A percentile compares a stretch with the other conserved stretches of the same genome.
Evolutionary conservation across 345 rosid species (phyloP).

Genomic region (Ceriops zippeliana): DNA sequence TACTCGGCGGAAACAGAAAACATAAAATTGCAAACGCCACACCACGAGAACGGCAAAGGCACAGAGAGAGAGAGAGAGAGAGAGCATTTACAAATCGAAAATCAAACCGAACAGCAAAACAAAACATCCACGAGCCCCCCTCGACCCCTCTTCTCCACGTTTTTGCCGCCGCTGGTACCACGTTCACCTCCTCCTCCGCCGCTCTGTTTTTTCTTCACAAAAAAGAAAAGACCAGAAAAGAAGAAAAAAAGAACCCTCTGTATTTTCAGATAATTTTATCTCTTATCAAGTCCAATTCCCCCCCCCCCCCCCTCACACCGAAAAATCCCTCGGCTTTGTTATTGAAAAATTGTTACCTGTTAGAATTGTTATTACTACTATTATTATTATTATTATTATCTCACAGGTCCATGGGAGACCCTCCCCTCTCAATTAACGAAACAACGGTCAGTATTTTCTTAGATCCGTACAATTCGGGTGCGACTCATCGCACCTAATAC

Average conservation of each 20-base stretch:
- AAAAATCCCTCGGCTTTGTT: no score
- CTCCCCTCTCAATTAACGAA: not conserved
- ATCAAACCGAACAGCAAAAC: no score
- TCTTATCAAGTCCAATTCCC: no score
- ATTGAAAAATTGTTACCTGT: no score
- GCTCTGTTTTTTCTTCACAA: not conserved
- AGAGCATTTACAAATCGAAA: not conserved
- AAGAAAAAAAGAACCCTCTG: no score
- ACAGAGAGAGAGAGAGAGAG: not conserved
- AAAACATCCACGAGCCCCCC: not conserved
- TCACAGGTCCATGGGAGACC: slow-evolving; percentile 23
- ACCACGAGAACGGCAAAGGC: not conserved
- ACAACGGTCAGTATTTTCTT: not conserved
- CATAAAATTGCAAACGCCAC: no score
- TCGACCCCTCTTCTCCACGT: not conserved
- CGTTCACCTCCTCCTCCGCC: not conserved
- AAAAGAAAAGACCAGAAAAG: no score
- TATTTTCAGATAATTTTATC: no score
- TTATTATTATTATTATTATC: slow-evolving; percentile 1
- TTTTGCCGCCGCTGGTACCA: not conserved
- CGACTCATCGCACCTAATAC: slow-evolving; percentile 1
- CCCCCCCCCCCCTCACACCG: no score
- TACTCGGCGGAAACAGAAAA: not conserved
- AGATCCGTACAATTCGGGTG: slow-evolving; percentile 5
- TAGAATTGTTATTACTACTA: no score